Evolutionary conservation across 768 basidiomycete species (phyloP).

Genomic region (Leccinum olivaceopallidum): DNA sequence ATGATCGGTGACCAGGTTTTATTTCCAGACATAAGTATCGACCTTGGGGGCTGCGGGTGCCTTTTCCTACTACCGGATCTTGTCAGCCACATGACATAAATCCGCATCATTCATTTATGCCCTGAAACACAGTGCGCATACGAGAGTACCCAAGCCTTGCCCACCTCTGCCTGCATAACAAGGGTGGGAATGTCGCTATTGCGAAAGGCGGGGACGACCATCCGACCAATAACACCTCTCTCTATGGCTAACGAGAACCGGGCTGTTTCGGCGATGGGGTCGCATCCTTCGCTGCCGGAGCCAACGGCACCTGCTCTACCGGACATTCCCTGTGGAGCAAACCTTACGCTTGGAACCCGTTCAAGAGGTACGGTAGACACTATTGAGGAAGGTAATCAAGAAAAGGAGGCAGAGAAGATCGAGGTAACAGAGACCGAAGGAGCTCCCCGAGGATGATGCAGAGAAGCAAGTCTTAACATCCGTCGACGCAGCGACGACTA

Average conservation of each 20-base stretch:
- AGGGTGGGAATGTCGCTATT: no score
- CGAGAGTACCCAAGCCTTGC: slow-evolving; percentile 3
- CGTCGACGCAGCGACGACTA: not conserved
- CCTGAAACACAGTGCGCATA: slow-evolving; percentile 6
- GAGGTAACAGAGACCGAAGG: not conserved
- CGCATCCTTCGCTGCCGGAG: slow-evolving; percentile 5
- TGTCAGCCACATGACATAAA: slow-evolving; percentile 15
- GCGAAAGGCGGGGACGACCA: no score
- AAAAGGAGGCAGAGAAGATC: slow-evolving; percentile 4
- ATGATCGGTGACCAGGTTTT: not conserved
- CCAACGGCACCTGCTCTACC: slow-evolving; percentile 12
- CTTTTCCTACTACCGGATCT: slow-evolving; percentile 10
- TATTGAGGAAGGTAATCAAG: slow-evolving; percentile 16
- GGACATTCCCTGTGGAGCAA: slow-evolving; percentile 21
- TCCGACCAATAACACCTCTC: slow-evolving; percentile 4
- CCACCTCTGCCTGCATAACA: slow-evolving; percentile 1
- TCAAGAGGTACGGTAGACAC: slow-evolving; percentile 4
- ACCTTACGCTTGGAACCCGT: slow-evolving; percentile 20
- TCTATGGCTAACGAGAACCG: not conserved
- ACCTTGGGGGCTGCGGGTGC: not conserved
- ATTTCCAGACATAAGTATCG: slow-evolving; percentile 1
- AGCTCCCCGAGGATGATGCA: not conserved
- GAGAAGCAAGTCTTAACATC: slow-evolving; percentile 1
- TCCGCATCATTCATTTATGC: slow-evolving; percentile 1
- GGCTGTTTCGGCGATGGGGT: slow-evolving; percentile 1